A percentile compares a stretch with the other conserved stretches of the same genome.
Conservation (phyloP, 306 rosid genomes). For the Cucurbita moschata region DNA sequence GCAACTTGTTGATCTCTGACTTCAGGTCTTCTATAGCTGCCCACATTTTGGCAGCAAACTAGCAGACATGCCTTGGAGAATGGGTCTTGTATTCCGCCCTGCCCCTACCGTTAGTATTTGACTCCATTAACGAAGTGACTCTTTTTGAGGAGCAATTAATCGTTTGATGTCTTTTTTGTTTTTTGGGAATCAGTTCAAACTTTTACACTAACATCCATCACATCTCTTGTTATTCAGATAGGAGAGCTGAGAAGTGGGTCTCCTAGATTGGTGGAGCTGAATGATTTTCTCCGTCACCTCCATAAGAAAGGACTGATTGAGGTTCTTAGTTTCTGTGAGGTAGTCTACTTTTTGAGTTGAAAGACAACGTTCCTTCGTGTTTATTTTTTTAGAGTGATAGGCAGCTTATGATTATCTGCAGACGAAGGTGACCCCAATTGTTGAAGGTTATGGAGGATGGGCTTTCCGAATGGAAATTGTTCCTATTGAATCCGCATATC, state of each 20-base stretch:
- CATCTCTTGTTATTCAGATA: constrained; percentile 40
- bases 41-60: constrained; percentile 99
- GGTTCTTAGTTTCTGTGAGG: constrained; percentile 98
- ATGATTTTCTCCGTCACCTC: constrained; percentile 66
- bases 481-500: constrained; percentile 94
- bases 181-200: background rate
- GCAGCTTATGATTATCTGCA: constrained; percentile 25
- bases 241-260: constrained; percentile 97
- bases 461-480: constrained; percentile 90
- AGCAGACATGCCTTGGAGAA: constrained; percentile 97
- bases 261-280: constrained; percentile 63
- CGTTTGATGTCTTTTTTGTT: background rate
- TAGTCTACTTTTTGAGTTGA: constrained; percentile 12
- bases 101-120: constrained; percentile 69
- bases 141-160: background rate
- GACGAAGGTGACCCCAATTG: constrained; percentile 97
- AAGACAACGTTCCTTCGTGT: background rate
- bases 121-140: background rate
- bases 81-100: constrained; percentile 88
- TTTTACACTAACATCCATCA: background rate
- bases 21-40: constrained; percentile 93
- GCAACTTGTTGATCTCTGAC: constrained; percentile 11
- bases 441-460: constrained; percentile 99
- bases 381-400: constrained; percentile 18
- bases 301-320: constrained; percentile 73